Evolutionary conservation across 2,329 filamentous ascomycete species (phyloP).

Genomic region (Beauveria scarabaeidicola): DNA sequence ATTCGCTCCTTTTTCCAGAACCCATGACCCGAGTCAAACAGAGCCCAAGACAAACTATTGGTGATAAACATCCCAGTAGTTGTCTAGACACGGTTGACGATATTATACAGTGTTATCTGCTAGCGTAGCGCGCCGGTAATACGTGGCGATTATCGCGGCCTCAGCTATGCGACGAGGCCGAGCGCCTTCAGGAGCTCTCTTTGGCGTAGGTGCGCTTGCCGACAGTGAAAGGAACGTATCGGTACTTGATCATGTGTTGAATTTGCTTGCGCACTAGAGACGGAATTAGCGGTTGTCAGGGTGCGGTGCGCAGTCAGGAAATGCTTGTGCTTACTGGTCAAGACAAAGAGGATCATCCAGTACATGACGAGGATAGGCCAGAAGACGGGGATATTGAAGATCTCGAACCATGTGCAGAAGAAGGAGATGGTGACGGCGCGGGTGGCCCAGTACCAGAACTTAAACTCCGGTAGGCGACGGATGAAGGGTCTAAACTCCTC

Average conservation of each 20-base stretch:
- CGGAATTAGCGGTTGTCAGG: conserved; percentile 3
- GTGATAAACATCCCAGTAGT: neutral
- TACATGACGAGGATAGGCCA: conserved; percentile 98
- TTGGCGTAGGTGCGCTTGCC: conserved; percentile 78
- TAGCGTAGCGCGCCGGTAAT: neutral
- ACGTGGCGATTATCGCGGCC: neutral
- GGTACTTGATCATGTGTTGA: conserved; percentile 99
- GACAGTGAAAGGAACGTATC: conserved; percentile 89
- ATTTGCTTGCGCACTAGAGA: conserved; percentile 93
- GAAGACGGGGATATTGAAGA: conserved; percentile 97
- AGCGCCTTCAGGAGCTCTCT: conserved; percentile 38
- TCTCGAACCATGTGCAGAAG: conserved; percentile 80
- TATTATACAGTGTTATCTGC: conserved; percentile 5
- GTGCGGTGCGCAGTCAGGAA: neutral
- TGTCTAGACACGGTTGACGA: neutral
- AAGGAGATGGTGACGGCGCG: conserved; percentile 78
- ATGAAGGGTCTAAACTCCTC: conserved; percentile 98
- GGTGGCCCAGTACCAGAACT: conserved; percentile 98
- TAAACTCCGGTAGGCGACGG: conserved; percentile 92
- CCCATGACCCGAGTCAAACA: conserved; percentile 3
- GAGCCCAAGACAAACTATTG: neutral
- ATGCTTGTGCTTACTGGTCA: conserved; percentile 76
- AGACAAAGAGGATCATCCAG: conserved; percentile 91
- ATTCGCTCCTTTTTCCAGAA: conserved; percentile 9
- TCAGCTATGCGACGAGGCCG: neutral